Evolutionary conservation across 2,329 filamentous ascomycete species (phyloP), one percentile per base, ranked within the genome.

Genomic region (Lecanicillium sp.): DNA sequence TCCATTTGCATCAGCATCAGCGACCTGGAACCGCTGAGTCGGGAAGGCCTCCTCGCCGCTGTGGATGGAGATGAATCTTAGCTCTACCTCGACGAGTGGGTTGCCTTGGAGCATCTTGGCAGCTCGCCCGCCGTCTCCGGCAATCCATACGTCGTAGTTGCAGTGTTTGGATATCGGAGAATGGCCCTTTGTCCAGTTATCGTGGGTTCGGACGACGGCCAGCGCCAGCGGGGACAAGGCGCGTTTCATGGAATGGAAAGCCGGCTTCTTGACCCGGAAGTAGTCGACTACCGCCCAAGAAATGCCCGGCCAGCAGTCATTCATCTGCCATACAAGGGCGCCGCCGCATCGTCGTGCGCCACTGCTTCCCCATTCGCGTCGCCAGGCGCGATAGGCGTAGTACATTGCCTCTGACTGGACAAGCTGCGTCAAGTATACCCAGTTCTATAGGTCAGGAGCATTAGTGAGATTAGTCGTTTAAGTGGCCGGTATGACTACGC

Each of bases 291-390:
- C 67, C 0, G 75, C 61, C 77, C 77, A 81, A 25, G 68, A 74
- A 30, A 71, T 76, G 13, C 71, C 73, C 2, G 77, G 77, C 74
- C 74, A 81, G 56, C 74, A 79, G 56, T 81, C 77, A 49, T 81
- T 81, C 37, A 81, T 60, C 56, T 80, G 77, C 77, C 77, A 81
- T 4, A 79, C 71, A 33, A 81, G 54, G 12, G 74, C 74, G 9
- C 77, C 77, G 39, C 73, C 73, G 47, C 77, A 81, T 71, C 56
- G 77, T 54, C 44, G 75, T 65, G 36, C 73, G 67, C 45, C 72
- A 68, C 43, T 70, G 71, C 50, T 68, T 55, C 66, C 65, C 77
- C 77, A 81, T 53, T 79, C 69, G 32, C 72, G 68, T 37, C 76
- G 64, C 78, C 78, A 72, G 2, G 61, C 53, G 20, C 66, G 57